Base-by-base conservation (phyloP, 306 rosid genomes). In the Trichosanthes cucumerina region DNA sequence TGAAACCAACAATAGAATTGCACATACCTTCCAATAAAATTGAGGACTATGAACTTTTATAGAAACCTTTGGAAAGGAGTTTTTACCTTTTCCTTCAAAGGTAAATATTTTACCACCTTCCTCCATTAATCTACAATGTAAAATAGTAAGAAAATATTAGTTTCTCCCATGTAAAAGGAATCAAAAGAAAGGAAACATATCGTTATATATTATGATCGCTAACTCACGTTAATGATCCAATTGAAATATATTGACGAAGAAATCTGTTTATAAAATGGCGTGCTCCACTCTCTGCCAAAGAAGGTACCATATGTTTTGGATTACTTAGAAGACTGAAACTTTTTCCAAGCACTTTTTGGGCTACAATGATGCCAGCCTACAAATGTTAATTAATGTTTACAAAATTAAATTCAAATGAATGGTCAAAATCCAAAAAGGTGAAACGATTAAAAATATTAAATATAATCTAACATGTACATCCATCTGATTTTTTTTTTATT, bases 221-320 rank as follows among this genome's bases (percentile, higher is more conserved):
- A 68, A 85, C 98, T 91, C 86, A 93, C 98, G 57, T 87, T 83
- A 93, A 80, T 86, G 87, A 86, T 72, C 98, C 98, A 8, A 86
- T 79, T 24, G 87, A 86, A 52, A 93, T 81, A 80, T 62, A 89
- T 47, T 21, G 79, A 56, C 82, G 52, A 50, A 93, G 86, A 81
- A 93, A 93, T 79, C 96, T 84, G 34, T 90, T 84, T 36, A 88
- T 87, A 19, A 90, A 86, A 80, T 85, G 80, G 28, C 96, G 92
- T 4, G 93, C 93, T 19, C 88, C 96, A 11, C 83, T 85, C 86
- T 93, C 98, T 56, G 71, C 78, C 81, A 92, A 82, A 47, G 96
- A 93, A 23, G 89, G 93, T 54, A 89, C 96, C 98, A 93, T 91
- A 81, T 86, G 91, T 82, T 90, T 92, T 18, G 98, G 96, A 76